A percentile compares a stretch with the other conserved stretches of the same genome.
Conservation (phyloP, 768 basidiomycete genomes). For the Leccinum obscurum region DNA sequence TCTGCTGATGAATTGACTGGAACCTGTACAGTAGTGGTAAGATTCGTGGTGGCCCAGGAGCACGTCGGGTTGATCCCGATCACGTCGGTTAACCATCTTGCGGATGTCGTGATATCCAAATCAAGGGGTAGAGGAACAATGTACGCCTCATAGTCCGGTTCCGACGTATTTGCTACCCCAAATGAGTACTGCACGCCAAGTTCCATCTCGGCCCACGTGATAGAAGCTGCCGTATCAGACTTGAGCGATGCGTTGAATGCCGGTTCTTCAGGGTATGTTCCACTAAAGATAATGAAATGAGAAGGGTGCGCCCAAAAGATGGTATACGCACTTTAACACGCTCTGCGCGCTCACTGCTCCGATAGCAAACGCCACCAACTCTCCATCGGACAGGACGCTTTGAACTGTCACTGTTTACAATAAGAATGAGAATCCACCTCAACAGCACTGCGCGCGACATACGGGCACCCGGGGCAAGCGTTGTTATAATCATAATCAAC, state of each 20-base stretch:
- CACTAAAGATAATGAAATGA: conserved; percentile 7
- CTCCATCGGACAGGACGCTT: conserved; percentile 23
- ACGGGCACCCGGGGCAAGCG: conserved; percentile 29
- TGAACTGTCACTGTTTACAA: conserved; percentile 19
- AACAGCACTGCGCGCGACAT: conserved; percentile 5
- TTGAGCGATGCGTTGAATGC: conserved; percentile 8
- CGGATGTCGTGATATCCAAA: conserved; percentile 16
- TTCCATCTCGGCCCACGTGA: conserved; percentile 28
- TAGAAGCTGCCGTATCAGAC: conserved; percentile 18
- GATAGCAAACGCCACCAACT: conserved; percentile 24
- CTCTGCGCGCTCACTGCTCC: conserved; percentile 24
- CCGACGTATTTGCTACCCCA: conserved; percentile 10
- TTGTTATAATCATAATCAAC: conserved; percentile 20
- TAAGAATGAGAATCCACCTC: not conserved
- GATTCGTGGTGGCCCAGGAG: conserved; percentile 30
- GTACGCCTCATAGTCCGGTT: conserved; percentile 17
- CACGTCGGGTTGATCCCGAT: conserved; percentile 28
- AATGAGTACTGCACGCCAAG: conserved; percentile 29
- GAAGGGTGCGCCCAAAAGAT: not conserved
- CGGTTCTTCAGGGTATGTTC: not conserved
- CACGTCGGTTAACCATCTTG: conserved; percentile 32
- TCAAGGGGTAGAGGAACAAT: conserved; percentile 23
- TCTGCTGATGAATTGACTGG: conserved; percentile 8
- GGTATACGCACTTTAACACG: conserved; percentile 25
- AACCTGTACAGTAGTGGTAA: conserved; percentile 16